Evolutionary conservation across 1,139 yeast species (phyloP), one percentile per base, ranked within the genome.

Genomic region (Geotrichum restrictum): DNA sequence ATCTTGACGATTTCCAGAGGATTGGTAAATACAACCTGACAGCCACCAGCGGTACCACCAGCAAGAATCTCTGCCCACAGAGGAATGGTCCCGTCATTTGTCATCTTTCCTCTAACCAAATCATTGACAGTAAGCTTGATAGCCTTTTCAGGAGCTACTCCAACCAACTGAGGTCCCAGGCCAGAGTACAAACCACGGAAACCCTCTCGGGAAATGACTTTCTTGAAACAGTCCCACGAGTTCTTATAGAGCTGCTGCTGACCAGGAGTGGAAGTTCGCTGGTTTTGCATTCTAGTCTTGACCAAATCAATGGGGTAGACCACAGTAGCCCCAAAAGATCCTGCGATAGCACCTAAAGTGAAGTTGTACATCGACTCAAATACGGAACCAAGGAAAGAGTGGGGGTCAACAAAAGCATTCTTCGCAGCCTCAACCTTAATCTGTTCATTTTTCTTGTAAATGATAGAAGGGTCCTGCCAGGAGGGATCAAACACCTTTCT

Each of bases 81-180:
- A 31, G 87, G 75, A 58, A 91, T 79, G 11, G 43, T 13, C 8
- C 83, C 82, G 48, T 76, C 72, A 51, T 78, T 75, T 27, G 88
- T 78, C 60, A 94, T 83, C 56, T 82, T 76, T 45, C 83, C 83
- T 65, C 98, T 80, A 54, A 91, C 83, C 58, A 87, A 75, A 68
- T 93, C 98, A 70, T 93, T 93, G 48, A 93, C 95, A 0, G 98
- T 91, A 60, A 93, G 80, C 72, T 93, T 93, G 66, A 93, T 93
- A 48, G 98, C 98, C 74, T 93, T 93, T 71, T 93, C 98, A 2
- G 98, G 98, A 0, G 98, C 98, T 48, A 93, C 98, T 59, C 98
- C 98, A 45, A 93, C 82, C 63, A 93, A 75, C 71, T 93, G 98
- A 34, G 98, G 98, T 11, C 88, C 89, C 54, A 93, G 76, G 53